These are phyloP conservation scores for Aspergillus tubingensis DNA, from an alignment of 2,329 filamentous ascomycete genomes.

Conservation along the genomic window DNA sequence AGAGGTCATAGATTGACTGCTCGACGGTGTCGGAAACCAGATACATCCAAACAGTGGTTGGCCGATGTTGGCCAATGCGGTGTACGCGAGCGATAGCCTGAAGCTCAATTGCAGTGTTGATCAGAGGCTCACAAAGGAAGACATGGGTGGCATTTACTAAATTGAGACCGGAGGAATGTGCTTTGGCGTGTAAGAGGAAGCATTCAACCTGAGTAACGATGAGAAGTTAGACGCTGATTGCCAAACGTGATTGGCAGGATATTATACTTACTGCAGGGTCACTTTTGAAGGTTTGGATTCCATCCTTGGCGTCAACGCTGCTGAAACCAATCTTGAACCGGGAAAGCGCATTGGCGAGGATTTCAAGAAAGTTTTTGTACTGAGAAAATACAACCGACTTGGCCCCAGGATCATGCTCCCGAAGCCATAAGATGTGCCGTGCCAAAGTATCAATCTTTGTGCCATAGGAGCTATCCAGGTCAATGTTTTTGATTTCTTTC, in stretches of 20 bases:
- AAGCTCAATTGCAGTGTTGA: constrained; percentile 90
- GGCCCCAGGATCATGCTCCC: constrained; percentile 77
- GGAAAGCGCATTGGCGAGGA: constrained; percentile 70
- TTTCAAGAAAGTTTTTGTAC: constrained; percentile 75
- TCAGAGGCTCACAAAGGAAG: constrained; percentile 88
- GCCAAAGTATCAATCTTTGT: constrained; percentile 86
- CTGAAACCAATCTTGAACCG: constrained; percentile 72
- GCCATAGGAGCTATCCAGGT: constrained; percentile 73
- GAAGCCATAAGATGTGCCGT: constrained; percentile 82
- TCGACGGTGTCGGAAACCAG: constrained; percentile 89
- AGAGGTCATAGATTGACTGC: constrained; percentile 86
- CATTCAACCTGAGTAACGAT: constrained; percentile 61
- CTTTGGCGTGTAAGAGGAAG: constrained; percentile 85
- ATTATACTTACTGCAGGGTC: constrained; percentile 57
- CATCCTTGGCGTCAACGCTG: constrained; percentile 67
- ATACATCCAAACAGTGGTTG: constrained; percentile 95
- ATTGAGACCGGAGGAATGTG: constrained; percentile 85
- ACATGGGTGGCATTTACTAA: constrained; percentile 92
- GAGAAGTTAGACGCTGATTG: constrained; percentile 20
- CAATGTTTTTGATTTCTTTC: constrained; percentile 77
- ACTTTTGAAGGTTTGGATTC: constrained; percentile 74
- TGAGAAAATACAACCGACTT: constrained; percentile 97
- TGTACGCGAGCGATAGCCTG: constrained; percentile 95
- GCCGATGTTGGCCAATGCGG: constrained; percentile 83
- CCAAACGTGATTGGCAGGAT: neutral